Percentiles rank a stretch among this genome's conserved stretches.
Evolutionary conservation across 192 early-diverging fungal genomes (phyloP).

Genomic region (Coemansia sp.): DNA sequence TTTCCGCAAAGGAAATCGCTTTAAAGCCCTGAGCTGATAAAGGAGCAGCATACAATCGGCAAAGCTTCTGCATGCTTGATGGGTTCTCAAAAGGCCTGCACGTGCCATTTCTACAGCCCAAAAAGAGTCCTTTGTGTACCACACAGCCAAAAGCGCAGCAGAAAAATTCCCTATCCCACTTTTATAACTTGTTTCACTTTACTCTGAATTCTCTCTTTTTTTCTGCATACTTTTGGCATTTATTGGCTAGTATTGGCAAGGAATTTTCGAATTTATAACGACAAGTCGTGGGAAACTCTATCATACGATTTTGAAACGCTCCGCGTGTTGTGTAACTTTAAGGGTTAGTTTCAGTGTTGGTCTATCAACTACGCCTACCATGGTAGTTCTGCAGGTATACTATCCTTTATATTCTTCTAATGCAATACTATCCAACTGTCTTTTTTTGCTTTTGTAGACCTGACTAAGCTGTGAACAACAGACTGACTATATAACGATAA

Average conservation of each 20-base stretch:
- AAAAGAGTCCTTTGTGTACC: neutral
- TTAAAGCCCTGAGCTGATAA: neutral
- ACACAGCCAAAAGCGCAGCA: too few relatives aligned
- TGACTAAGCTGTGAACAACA: neutral
- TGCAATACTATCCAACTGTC: neutral
- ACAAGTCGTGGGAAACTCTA: neutral
- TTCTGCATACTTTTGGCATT: slow-evolving; percentile 7
- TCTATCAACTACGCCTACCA: neutral
- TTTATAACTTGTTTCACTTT: neutral
- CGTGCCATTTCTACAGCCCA: neutral
- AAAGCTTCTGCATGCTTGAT: neutral
- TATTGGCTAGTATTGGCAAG: neutral
- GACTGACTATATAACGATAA: slow-evolving; percentile 3
- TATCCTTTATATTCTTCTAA: slow-evolving; percentile 1
- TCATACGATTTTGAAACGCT: neutral
- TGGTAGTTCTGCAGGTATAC: neutral
- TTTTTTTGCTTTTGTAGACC: slow-evolving; percentile 4
- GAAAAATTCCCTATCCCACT: neutral
- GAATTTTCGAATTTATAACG: neutral
- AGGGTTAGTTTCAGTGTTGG: neutral
- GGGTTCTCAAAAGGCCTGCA: neutral
- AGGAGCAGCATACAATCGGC: neutral
- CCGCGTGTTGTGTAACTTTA: neutral
- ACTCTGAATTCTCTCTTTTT: slow-evolving; percentile 3
- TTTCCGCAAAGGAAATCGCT: too few relatives aligned